These are phyloP conservation scores for Arthromyces matolae DNA, from an alignment of 768 basidiomycete genomes.

Conservation along the genomic window DNA sequence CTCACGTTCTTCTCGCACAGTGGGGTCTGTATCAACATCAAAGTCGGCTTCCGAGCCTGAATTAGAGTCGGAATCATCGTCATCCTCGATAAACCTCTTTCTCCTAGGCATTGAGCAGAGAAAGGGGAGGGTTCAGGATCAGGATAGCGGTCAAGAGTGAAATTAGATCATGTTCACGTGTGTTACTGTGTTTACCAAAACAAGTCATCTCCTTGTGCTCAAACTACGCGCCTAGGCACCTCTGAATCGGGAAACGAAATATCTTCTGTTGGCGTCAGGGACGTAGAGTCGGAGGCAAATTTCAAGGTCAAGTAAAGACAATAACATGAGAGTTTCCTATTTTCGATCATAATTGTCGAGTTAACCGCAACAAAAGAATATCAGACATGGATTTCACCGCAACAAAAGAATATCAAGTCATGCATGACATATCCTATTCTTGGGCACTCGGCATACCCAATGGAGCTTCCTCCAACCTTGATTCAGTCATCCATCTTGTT, in stretches of 20 bases:
- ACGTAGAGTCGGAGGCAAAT: too few species aligned
- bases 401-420: constrained; percentile 6
- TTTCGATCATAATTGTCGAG: too few species aligned
- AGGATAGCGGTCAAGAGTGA: neutral
- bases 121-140: neutral
- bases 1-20: constrained; percentile 67
- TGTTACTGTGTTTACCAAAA: too few species aligned
- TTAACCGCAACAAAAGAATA: constrained; percentile 4
- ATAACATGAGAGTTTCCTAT: constrained; percentile 7
- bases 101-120: constrained; percentile 84
- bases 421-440: constrained; percentile 1
- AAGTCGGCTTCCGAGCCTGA: constrained; percentile 49
- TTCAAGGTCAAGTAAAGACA: constrained; percentile 4
- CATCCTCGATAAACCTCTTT: constrained; percentile 70
- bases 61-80: constrained; percentile 67
- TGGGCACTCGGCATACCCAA: constrained; percentile 7
- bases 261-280: too few species aligned
- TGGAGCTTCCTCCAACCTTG: neutral
- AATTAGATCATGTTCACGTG: constrained; percentile 2
- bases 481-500: neutral
- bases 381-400: neutral
- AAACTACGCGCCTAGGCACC: too few species aligned
- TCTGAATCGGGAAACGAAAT: too few species aligned
- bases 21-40: constrained; percentile 51
- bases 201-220: too few species aligned